Evolutionary conservation across 2,329 filamentous ascomycete genomes (phyloP), one percentile per base, ranked within the genome.

Genomic region (Orbilia quercus): DNA sequence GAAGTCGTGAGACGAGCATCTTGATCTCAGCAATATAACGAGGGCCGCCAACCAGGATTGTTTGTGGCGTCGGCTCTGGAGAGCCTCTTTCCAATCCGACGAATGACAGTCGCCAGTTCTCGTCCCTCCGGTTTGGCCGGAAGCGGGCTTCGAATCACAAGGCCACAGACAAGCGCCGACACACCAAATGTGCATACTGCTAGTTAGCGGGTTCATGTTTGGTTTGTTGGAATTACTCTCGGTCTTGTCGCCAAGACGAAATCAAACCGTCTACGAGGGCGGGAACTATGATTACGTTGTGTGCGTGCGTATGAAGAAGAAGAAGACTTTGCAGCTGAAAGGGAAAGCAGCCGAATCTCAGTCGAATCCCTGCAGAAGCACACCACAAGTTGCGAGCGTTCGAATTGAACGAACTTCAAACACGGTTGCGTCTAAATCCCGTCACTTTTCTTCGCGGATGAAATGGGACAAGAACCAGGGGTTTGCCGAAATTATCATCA

Each of bases 341-440:
- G 28, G n/a, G 58, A 67, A 44, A 60, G 7, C 36, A n/a, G 22
- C 63, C 63, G 63, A 31, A 40, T 38, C 25, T 28, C 36, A 44
- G n/a, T n/a, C n/a, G n/a, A n/a, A 34, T 23, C 60, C 47, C 28
- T 54, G 62, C 18, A 31, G 20, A 34, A 57, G 51, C 36, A 16
- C 31, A 38, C 62, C 62, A 65, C 12, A 57, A 48, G 45, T 42
- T 28, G 28, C 50, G 12, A 54, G 22, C 2, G 5, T 34, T 51
- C 25, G 34, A 54, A 45, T 50, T 47, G 44, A 50, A 63, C 40
- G 66, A 57, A 50, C 57, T 22, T 58, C 48, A 71, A 71, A 71
- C 66, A 63, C 57, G 59, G 60, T 72, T 72, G 67, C 67, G 67
- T 72, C 53, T 72, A 59, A 72, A 72, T 72, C 36, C 67, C 67